Evolutionary conservation across 345 rosid genomes (phyloP).

Genomic region (Eucalyptus erythrocorys): DNA sequence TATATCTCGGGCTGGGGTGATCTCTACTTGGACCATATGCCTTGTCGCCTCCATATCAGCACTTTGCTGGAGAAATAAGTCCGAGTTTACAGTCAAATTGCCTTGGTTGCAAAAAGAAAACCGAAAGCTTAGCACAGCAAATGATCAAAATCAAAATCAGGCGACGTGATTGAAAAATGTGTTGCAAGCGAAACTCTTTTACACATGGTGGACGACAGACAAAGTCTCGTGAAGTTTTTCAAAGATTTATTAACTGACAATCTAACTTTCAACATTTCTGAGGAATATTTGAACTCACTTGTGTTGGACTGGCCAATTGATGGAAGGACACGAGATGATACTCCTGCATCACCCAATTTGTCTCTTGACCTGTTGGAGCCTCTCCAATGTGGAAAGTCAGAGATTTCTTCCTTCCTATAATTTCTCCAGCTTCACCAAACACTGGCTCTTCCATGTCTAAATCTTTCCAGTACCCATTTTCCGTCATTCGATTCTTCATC

Average conservation of each 20-base stretch:
- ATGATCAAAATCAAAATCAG: not conserved
- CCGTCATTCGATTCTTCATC: conserved; percentile 4
- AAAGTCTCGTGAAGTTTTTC: not conserved
- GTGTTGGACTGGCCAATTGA: not conserved
- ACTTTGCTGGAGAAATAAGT: not conserved
- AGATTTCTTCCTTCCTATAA: conserved; percentile 18
- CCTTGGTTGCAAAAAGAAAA: not conserved
- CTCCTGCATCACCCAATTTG: conserved; percentile 34
- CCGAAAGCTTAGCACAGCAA: not conserved
- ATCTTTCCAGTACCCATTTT: conserved; percentile 28
- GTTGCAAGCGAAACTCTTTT: not conserved
- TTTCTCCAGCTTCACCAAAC: not conserved
- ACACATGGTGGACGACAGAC: not conserved
- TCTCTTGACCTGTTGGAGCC: not conserved
- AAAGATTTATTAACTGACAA: not conserved
- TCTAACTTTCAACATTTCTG: not conserved
- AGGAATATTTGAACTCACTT: not conserved
- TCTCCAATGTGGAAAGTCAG: conserved; percentile 5
- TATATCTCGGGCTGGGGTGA: not conserved
- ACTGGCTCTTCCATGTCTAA: conserved; percentile 11
- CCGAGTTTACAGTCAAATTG: not conserved
- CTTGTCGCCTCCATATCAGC: not conserved
- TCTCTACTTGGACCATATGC: not conserved
- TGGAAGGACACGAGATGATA: conserved; percentile 6
- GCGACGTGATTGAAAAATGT: not conserved